Base-by-base conservation (phyloP, 441 rosid species). In the Sinapis alba region DNA sequence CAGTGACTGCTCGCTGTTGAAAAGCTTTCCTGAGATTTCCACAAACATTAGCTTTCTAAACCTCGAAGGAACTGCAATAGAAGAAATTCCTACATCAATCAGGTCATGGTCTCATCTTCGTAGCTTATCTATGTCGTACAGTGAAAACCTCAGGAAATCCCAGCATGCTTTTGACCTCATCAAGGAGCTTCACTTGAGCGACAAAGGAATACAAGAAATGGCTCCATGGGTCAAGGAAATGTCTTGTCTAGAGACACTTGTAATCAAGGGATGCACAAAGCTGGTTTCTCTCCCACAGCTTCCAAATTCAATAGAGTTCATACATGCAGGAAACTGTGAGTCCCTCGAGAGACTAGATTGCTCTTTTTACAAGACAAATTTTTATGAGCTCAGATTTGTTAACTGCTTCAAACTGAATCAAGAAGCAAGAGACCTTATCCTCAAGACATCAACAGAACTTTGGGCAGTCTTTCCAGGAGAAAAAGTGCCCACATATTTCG, bases 1-100 rank as follows among this genome's bases (percentile, higher is more conserved):
- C 32, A 32, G 3, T 13, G 23, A n/a, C 3, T 64, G 56, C 36
- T 23, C 34, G 4, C 15, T 0, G 1, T 23, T 43, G n/a, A 32
- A 20, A 57, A 57, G 6, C 0, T 57, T 57, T 38, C 72, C 72
- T 2, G 63, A 34, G 51, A 68, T 54, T 34, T 54, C 72, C 9
- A 54, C 23, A 54, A 68, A 54, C 36, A 34, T 68, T 21, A 0
- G 4, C 0, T 0, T 0, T 23, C n/a, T 64, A 6, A 4, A 0
- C 2, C 13, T 54, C 15, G 13, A 0, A 2, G 63, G 63, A 34
- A 54, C 72, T 2, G 50, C 63, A 13, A 3, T 68, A 13, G 62
- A 68, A 68, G 71, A 68, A 12, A 24, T 68, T 4, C 72, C 62
- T 4, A 1, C 9, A 8, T 53, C 72, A n/a, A 32, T 68, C 21